These are phyloP conservation scores for Acanthamoeba sp. DNA, from an alignment of 208 protist species.

Conservation along the genomic window DNA sequence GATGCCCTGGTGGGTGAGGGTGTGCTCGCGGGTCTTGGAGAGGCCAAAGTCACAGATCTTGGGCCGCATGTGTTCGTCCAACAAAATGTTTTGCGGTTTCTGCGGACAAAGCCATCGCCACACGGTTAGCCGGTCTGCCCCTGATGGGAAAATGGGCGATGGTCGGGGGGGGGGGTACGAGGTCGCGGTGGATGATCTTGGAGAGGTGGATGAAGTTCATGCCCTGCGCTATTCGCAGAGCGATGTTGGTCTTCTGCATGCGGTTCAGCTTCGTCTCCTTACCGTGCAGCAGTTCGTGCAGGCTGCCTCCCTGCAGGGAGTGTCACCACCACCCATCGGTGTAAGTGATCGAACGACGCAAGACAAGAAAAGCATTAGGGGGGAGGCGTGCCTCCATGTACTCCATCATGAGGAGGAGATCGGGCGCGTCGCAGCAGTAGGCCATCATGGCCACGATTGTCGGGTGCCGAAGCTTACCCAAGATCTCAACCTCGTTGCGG, in stretches of 20 bases:
- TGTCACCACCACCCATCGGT: not conserved
- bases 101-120: not conserved
- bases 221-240: slow-evolving; percentile 34
- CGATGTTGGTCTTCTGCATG: slow-evolving; percentile 29
- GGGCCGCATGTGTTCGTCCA: slow-evolving; percentile 50
- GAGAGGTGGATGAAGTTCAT: slow-evolving; percentile 60
- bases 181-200: slow-evolving; percentile 59
- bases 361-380: no score
- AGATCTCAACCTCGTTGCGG: slow-evolving; percentile 84
- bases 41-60: slow-evolving; percentile 46
- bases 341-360: not conserved
- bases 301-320: not conserved
- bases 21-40: slow-evolving; percentile 49
- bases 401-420: slow-evolving; percentile 53
- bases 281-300: slow-evolving; percentile 18
- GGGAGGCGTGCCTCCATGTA: not conserved
- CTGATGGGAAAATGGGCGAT: not conserved
- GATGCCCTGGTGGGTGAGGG: slow-evolving; percentile 53
- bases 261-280: slow-evolving; percentile 40
- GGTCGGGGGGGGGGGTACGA: not conserved
- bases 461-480: slow-evolving; percentile 79
- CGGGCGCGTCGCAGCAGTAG: slow-evolving; percentile 59
- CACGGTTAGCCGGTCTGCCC: no score
- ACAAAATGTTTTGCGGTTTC: slow-evolving; percentile 56
- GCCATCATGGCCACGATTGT: slow-evolving; percentile 83